phyloP scores from a whole-genome alignment of 2,329 filamentous ascomycete species.

The Aspergillus fumigatiaffinis region DNA sequence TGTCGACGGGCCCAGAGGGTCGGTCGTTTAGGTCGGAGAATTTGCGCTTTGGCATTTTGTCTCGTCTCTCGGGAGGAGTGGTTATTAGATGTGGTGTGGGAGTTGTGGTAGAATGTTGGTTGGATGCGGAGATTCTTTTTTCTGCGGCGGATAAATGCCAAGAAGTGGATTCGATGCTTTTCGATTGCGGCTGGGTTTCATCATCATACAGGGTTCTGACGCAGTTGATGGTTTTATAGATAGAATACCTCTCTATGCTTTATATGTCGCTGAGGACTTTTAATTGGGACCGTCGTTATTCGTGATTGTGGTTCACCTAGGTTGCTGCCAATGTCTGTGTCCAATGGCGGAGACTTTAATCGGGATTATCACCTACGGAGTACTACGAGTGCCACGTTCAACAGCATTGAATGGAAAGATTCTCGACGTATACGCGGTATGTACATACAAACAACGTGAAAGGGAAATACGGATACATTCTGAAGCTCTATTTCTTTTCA shows the following conservation, averaged over 20 bases:
- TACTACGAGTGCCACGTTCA: neutral
- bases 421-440: constrained; percentile 28
- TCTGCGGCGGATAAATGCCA: constrained; percentile 2
- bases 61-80: neutral
- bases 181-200: neutral
- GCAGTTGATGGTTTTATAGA: neutral
- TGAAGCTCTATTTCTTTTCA: constrained; percentile 70
- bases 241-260: too few relatives aligned
- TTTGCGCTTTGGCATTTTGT: constrained; percentile 41
- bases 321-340: neutral
- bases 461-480: constrained; percentile 34
- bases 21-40: constrained; percentile 28
- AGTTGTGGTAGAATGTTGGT: neutral
- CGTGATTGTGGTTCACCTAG: neutral
- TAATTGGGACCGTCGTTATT: too few relatives aligned
- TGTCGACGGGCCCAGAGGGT: constrained; percentile 11
- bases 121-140: neutral
- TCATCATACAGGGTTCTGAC: neutral
- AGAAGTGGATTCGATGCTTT: constrained; percentile 2
- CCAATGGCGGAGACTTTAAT: neutral
- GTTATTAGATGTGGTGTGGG: neutral
- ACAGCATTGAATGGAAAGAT: constrained; percentile 25
- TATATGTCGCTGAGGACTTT: too few relatives aligned
- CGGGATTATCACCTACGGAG: neutral
- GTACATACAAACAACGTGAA: constrained; percentile 35